Conservation (phyloP, 345 rosid genomes). For the Citrus maxima region DNA sequence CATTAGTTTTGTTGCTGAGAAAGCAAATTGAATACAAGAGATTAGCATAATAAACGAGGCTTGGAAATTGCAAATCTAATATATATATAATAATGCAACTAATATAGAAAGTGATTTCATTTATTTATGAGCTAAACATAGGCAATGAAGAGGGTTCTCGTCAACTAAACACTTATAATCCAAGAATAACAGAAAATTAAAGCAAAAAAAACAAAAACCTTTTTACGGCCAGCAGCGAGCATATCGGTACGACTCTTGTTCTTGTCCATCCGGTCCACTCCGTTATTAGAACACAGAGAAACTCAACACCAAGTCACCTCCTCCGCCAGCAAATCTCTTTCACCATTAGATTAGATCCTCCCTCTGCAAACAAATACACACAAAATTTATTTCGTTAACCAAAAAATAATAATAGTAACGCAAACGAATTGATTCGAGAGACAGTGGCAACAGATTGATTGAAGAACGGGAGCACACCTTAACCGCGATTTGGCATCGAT, state of each 20-base stretch:
- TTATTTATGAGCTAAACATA: neutral
- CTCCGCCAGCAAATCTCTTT: slow-evolving; percentile 27
- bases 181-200: neutral
- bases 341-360: slow-evolving; percentile 34
- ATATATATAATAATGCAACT: neutral
- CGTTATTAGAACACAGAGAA: slow-evolving; percentile 22
- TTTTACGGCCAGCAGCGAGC: slow-evolving; percentile 92
- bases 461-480: slow-evolving; percentile 11
- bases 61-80: neutral
- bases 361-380: slow-evolving; percentile 11
- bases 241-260: slow-evolving; percentile 84
- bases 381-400: neutral
- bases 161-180: neutral
- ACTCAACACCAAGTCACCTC: slow-evolving; percentile 20
- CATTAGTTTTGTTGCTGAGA: no score
- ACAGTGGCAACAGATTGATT: neutral
- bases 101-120: neutral
- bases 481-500: slow-evolving; percentile 6
- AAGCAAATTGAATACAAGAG: neutral
- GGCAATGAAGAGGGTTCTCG: neutral
- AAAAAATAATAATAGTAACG: neutral
- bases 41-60: neutral
- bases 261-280: slow-evolving; percentile 75
- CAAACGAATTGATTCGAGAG: neutral
- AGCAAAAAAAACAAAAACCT: slow-evolving; percentile 38